Conservation (phyloP, 2,329 filamentous ascomycete genomes). For the Penicillium frequentans region DNA sequence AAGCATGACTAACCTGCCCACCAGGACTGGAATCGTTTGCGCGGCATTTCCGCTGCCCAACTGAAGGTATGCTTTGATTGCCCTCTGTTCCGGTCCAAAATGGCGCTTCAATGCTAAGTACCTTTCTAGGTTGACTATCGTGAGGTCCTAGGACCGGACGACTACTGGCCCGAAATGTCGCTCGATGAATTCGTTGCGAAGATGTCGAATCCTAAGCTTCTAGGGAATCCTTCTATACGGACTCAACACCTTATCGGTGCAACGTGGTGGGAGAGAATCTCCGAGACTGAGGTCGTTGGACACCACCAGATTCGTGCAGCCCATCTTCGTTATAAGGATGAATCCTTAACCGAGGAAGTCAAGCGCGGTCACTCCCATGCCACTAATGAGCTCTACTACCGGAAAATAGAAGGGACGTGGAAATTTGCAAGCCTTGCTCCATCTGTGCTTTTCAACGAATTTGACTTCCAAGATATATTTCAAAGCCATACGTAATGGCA, state of each 20-base stretch:
- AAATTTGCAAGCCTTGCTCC: conserved; percentile 58
- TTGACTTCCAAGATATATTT: background rate
- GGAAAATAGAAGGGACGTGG: conserved; percentile 56
- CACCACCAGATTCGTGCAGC: conserved; percentile 59
- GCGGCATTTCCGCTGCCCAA: conserved; percentile 2
- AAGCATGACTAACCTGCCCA: background rate
- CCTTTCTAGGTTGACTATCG: background rate
- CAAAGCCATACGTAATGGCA: background rate
- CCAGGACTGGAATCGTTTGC: conserved; percentile 5
- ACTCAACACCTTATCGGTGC: conserved; percentile 22
- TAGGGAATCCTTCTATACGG: conserved; percentile 14
- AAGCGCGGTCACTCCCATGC: conserved; percentile 59
- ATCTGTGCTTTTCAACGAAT: background rate
- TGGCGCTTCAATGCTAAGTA: background rate
- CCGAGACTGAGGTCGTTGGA: conserved; percentile 47
- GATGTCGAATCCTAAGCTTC: conserved; percentile 12
- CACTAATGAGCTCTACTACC: conserved; percentile 56
- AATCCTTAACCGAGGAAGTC: conserved; percentile 41
- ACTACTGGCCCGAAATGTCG: background rate
- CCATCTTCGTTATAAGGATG: conserved; percentile 57
- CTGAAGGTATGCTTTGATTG: conserved; percentile 1
- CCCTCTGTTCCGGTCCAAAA: background rate
- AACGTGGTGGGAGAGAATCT: background rate
- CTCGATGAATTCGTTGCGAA: conserved; percentile 10
- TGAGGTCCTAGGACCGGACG: background rate